phyloP scores from a whole-genome alignment of 2,329 filamentous ascomycete genomes.

The Colletotrichum lupini region DNA sequence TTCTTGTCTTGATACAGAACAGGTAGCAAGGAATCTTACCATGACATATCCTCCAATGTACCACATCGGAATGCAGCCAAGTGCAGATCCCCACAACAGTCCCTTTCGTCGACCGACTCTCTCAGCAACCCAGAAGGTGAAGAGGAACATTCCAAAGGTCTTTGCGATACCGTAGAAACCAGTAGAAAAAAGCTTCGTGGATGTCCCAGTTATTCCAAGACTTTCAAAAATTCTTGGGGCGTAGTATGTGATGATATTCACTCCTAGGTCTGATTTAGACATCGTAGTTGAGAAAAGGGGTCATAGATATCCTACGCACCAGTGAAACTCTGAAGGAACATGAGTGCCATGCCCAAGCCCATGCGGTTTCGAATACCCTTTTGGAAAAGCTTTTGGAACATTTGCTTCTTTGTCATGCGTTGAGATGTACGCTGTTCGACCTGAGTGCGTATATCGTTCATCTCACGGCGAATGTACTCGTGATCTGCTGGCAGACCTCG shows the following conservation, averaged over 20 bases:
- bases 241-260: no score
- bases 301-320: constrained; percentile 28
- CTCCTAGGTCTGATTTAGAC: no score
- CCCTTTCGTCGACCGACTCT: constrained; percentile 59
- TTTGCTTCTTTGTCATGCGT: constrained; percentile 42
- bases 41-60: constrained; percentile 53
- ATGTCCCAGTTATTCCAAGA: constrained; percentile 48
- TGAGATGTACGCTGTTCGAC: constrained; percentile 58
- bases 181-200: constrained; percentile 49
- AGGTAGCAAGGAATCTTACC: neutral
- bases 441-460: constrained; percentile 67
- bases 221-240: constrained; percentile 46
- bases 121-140: constrained; percentile 59
- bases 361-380: constrained; percentile 54
- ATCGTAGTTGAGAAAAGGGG: no score
- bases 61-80: constrained; percentile 52
- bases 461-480: constrained; percentile 53
- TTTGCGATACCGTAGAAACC: constrained; percentile 54
- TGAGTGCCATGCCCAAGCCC: constrained; percentile 65
- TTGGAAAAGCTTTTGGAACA: constrained; percentile 48
- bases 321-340: constrained; percentile 48
- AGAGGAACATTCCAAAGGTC: constrained; percentile 49
- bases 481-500: constrained; percentile 30
- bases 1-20: neutral
- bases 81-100: constrained; percentile 54